Evolutionary conservation across 331 rosid species (phyloP).

Genomic region (Telfairia occidentalis): DNA sequence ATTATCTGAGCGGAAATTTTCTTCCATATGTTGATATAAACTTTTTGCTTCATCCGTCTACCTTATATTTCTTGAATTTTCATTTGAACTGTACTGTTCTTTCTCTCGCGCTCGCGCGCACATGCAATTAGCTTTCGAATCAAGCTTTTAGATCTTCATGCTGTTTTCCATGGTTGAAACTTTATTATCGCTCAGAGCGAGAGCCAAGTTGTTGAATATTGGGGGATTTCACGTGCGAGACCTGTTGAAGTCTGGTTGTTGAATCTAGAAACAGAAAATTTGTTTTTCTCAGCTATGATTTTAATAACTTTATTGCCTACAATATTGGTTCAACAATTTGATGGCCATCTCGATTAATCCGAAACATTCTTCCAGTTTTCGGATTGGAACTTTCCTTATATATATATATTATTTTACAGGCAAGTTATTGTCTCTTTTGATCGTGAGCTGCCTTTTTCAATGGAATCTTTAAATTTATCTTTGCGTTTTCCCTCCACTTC

Average conservation of each 20-base stretch:
- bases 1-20: background rate
- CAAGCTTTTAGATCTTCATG: background rate
- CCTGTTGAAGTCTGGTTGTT: background rate
- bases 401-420: background rate
- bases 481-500: background rate
- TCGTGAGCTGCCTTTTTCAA: background rate
- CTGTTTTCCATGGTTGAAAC: background rate
- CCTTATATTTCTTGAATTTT: background rate
- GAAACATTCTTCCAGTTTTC: background rate
- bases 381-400: background rate
- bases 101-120: too few species aligned
- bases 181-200: background rate
- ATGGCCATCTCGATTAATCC: background rate
- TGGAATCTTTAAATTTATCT: background rate
- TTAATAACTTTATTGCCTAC: background rate
- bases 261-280: background rate
- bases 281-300: background rate
- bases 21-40: background rate
- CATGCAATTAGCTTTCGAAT: background rate
- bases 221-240: background rate
- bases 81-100: background rate
- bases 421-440: background rate
- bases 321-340: background rate
- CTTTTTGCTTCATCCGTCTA: background rate
- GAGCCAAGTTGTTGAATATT: background rate